Base-by-base conservation (phyloP, 2,329 filamentous ascomycete species). In the Elsinoe ampelina region DNA sequence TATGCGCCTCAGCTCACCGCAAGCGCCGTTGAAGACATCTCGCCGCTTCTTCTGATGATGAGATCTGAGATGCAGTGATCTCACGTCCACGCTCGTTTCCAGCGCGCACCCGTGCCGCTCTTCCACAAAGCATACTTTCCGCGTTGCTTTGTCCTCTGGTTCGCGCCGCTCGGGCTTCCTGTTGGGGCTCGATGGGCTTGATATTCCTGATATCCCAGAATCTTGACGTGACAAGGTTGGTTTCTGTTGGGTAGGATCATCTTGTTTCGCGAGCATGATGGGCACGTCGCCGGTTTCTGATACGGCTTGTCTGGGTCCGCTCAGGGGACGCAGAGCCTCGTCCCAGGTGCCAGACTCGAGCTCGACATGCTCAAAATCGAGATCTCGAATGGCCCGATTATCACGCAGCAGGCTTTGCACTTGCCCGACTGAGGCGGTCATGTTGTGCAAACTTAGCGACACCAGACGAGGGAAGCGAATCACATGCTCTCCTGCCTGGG, bases 301-400 rank as follows among this genome's bases (percentile, higher is more conserved):
- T 12, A 39, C 6, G 5, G 15, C 20, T 30, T 26, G 19, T 39
- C 35, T 22, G 20, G 45, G 50, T 39, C 36, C 30, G n/a, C 39
- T 82, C 57, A 95, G 73, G 1, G 87, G 86, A 38, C 83, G 81
- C n/a, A 95, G 78, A 0, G 88, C 89, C 30, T 90, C 85, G 58
- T 93, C 86, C 89, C 89, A 95, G 58, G 77, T 85, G 26, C 86
- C 89, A 59, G 80, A 78, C 52, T 82, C 77, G 42, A 95, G 78
- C 30, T 80, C 76, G 15, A 91, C 83, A 60, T 87, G 84, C 66
- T 90, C 84, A 68, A 95, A 89, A 67, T 89, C 84, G 66, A 92
- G 89, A 66, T 92, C 86, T 61, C 80, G 78, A 45, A 95, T 80
- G 72, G 58, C 93, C 83, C 60, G 95, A 82, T 12, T 77, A 75